These are phyloP conservation scores for Eucalyptus guilfoylei DNA, from an alignment of 345 rosid species.

Conservation along the genomic window DNA sequence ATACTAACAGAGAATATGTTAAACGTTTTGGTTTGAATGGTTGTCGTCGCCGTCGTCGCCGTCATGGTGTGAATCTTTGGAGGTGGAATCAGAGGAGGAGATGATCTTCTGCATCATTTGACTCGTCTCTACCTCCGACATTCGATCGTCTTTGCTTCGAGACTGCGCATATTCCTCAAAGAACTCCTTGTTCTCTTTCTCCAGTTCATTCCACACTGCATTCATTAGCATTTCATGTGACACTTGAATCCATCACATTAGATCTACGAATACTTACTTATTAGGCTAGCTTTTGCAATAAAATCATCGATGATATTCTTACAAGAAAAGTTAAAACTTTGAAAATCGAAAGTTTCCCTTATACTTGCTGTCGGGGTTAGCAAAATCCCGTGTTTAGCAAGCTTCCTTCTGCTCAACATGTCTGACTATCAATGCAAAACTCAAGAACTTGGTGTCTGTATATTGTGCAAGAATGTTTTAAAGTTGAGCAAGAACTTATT, in stretches of 20 bases:
- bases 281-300: background rate
- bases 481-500: background rate
- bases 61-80: slow-evolving; percentile 19
- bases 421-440: background rate
- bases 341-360: background rate
- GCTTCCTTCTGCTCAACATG: background rate
- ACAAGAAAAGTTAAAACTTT: background rate
- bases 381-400: background rate
- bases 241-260: background rate
- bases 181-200: slow-evolving; percentile 91
- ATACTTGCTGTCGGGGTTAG: background rate
- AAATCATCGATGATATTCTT: background rate
- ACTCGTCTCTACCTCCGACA: slow-evolving; percentile 84
- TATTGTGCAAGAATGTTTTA: background rate
- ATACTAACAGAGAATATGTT: background rate
- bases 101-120: slow-evolving; percentile 71
- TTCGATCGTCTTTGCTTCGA: slow-evolving; percentile 47
- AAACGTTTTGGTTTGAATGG: background rate
- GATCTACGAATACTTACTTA: background rate
- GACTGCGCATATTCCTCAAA: slow-evolving; percentile 58
- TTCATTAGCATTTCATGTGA: background rate
- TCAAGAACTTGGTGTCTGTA: background rate
- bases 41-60: background rate
- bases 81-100: slow-evolving; percentile 20
- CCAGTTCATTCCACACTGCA: slow-evolving; percentile 85